Evolutionary conservation across 2,329 filamentous ascomycete species (phyloP), one percentile per base, ranked within the genome.

Genomic region (Pyricularia grisea): DNA sequence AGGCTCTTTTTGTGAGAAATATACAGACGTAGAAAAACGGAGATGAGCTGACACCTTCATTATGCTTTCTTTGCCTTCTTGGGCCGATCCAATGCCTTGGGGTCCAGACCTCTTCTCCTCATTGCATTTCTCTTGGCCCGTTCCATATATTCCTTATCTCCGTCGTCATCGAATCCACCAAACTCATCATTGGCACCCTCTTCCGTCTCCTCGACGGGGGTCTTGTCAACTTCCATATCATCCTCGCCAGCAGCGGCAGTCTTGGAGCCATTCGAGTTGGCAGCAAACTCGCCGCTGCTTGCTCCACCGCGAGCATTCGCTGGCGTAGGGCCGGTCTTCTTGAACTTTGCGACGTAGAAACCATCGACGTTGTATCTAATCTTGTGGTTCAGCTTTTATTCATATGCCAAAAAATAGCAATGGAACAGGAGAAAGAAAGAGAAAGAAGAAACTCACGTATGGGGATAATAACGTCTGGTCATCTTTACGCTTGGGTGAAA

Each of bases 261-360:
- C 72, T 71, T 70, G 30, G 70, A 69, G 27, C 69, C 71, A 36
- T 67, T 71, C 68, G 73, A 71, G 63, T 73, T 73, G 50, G 68
- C n/a, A 61, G 58, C 58, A 14, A 61, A 61, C 58, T 61, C 58
- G 58, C 58, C 58, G 58, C 58, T 61, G 58, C 58, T 61, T 64
- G 42, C 42, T 71, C 71, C 70, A 73, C 75, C 65, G 72, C 70
- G 70, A 2, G 85, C 83, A 68, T 86, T 87, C 69, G 84, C 81
- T 1, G 92, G 90, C 60, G 91, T 92, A 3, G 92, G 91, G 0
- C 88, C 94, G 20, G 88, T 88, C 85, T 99, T 99, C 81, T 97
- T 94, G 81, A 99, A 91, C 80, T 99, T 99, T 76, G 93, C 92
- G 71, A 99, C 95, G 78, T 93, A 99, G 88, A 99, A 99, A 72